Evolutionary conservation across 805 yeast genomes (phyloP).

Genomic region (Barnettozyma salicaria): DNA sequence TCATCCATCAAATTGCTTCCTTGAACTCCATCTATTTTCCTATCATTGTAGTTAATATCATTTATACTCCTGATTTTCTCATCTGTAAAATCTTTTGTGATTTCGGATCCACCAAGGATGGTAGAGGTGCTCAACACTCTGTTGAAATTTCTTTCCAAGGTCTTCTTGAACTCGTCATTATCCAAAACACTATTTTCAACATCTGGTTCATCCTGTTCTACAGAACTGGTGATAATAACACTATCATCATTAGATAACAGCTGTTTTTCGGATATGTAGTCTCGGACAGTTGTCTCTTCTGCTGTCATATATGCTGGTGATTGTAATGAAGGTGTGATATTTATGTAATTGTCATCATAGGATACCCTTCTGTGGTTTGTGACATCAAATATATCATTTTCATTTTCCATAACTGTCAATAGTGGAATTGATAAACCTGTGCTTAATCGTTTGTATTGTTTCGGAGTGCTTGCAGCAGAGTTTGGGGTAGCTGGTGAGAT

Average conservation of each 20-base stretch:
- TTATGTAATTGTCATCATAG: conserved; percentile 21
- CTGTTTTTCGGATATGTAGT: conserved; percentile 16
- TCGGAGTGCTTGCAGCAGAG: conserved; percentile 7
- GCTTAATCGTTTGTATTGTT: conserved; percentile 22
- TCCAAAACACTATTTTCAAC: conserved; percentile 8
- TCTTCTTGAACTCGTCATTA: conserved; percentile 16
- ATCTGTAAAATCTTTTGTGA: background rate
- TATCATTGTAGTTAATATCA: conserved; percentile 13
- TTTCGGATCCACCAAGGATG: background rate
- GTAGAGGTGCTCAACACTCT: conserved; percentile 8
- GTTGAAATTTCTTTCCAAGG: conserved; percentile 20
- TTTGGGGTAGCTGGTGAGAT: conserved; percentile 4
- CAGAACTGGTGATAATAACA: conserved; percentile 19
- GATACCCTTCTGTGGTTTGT: conserved; percentile 11
- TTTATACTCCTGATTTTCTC: background rate
- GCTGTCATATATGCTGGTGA: conserved; percentile 7
- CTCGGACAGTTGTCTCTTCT: background rate
- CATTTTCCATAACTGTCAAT: conserved; percentile 25
- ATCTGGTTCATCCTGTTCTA: background rate
- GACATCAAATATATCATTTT: conserved; percentile 2
- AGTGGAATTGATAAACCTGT: conserved; percentile 26
- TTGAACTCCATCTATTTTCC: conserved; percentile 8
- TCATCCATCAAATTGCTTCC: conserved; percentile 17
- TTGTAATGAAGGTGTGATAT: conserved; percentile 8
- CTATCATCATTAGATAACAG: conserved; percentile 24